Evolutionary conservation across 2,329 filamentous ascomycete genomes (phyloP).

Genomic region (Hymenoscyphus linearis): DNA sequence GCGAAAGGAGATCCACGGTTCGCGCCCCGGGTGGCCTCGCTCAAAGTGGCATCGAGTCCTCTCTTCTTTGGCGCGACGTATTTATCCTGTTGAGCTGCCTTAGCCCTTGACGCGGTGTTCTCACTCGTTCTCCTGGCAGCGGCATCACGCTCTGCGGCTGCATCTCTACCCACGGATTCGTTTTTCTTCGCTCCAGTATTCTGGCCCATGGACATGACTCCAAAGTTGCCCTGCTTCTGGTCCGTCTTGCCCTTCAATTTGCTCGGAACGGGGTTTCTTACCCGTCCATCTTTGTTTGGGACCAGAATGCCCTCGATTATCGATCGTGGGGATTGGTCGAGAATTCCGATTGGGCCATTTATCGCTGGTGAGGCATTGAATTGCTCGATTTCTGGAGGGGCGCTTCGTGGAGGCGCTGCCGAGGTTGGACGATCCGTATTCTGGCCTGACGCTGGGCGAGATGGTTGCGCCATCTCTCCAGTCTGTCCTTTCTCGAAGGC

Average conservation of each 20-base stretch:
- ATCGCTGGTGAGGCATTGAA: constrained; percentile 24
- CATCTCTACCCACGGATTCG: constrained; percentile 29
- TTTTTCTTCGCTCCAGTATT: constrained; percentile 37
- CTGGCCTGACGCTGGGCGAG: constrained; percentile 25
- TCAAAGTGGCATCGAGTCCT: constrained; percentile 23
- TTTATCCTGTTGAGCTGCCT: constrained; percentile 47
- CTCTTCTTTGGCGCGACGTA: constrained; percentile 43
- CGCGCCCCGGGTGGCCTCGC: constrained; percentile 13
- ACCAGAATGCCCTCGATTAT: constrained; percentile 28
- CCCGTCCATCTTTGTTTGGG: constrained; percentile 43
- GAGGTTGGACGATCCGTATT: constrained; percentile 15
- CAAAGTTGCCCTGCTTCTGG: constrained; percentile 54
- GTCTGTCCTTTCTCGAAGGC: neutral
- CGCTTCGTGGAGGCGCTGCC: constrained; percentile 16
- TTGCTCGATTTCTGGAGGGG: constrained; percentile 18
- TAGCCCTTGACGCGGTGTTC: constrained; percentile 53
- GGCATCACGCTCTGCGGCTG: constrained; percentile 49
- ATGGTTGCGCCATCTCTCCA: constrained; percentile 23
- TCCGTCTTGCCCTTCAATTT: constrained; percentile 56
- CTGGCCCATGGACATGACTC: constrained; percentile 55
- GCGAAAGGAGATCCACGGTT: constrained; percentile 27
- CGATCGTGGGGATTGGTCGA: constrained; percentile 38
- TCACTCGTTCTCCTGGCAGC: constrained; percentile 59
- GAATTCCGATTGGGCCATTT: constrained; percentile 51
- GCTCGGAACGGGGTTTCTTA: constrained; percentile 54